These are phyloP conservation scores for Colletotrichum sp. DNA, from an alignment of 2,329 filamentous ascomycete genomes.

Conservation along the genomic window DNA sequence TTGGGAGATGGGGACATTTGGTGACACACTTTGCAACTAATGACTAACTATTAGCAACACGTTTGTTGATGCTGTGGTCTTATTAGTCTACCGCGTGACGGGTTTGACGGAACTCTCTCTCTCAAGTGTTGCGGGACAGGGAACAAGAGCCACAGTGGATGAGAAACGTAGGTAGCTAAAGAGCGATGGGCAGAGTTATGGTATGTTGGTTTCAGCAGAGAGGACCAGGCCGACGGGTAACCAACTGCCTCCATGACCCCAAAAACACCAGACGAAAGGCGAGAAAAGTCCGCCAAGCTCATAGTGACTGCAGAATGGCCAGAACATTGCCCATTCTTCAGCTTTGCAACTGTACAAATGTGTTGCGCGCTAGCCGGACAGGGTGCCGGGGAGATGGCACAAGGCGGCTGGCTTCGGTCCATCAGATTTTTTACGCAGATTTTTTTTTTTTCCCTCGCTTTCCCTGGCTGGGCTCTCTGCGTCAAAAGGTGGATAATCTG, in stretches of 20 bases:
- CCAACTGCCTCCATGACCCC: background rate
- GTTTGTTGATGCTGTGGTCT: background rate
- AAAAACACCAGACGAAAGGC: background rate
- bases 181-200: background rate
- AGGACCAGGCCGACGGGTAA: background rate
- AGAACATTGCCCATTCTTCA: background rate
- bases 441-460: background rate
- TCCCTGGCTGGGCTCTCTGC: background rate
- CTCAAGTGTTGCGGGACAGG: background rate
- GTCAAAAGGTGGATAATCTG: slow-evolving; percentile 13
- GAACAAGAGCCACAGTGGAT: background rate
- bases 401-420: slow-evolving; percentile 14
- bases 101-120: background rate
- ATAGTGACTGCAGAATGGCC: background rate
- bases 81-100: background rate
- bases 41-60: background rate
- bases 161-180: background rate
- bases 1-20: background rate
- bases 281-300: background rate
- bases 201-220: background rate
- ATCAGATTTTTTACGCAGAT: background rate
- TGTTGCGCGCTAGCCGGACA: background rate
- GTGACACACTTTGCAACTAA: background rate
- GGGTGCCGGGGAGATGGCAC: background rate
- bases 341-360: background rate